Percentiles rank a stretch among this genome's conserved stretches.
Evolutionary conservation across 2,329 filamentous ascomycete species (phyloP).

Genomic region (Aureobasidium sp.): DNA sequence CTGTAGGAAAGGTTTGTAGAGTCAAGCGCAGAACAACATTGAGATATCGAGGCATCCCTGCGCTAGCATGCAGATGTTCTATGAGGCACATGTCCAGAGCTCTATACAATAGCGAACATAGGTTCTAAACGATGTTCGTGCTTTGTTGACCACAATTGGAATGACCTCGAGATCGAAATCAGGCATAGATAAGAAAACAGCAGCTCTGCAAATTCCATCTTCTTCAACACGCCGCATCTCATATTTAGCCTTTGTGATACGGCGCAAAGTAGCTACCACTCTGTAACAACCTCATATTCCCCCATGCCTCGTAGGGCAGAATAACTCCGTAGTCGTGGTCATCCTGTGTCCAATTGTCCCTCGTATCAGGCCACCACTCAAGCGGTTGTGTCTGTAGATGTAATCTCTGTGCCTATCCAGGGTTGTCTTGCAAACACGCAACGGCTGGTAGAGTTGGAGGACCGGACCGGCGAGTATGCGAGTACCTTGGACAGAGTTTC

Average conservation of each 20-base stretch:
- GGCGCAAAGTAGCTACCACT: not conserved
- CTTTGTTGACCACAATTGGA: no score
- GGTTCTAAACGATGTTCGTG: no score
- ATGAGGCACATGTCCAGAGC: no score
- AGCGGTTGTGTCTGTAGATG: not conserved
- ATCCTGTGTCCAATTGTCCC: not conserved
- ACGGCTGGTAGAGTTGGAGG: not conserved
- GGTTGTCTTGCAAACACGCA: not conserved
- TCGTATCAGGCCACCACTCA: not conserved
- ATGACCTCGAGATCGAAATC: no score
- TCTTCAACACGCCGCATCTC: not conserved
- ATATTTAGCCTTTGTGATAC: not conserved
- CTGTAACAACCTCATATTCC: not conserved
- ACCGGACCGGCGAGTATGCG: not conserved
- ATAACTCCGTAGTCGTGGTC: not conserved
- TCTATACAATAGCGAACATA: no score
- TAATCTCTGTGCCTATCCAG: not conserved
- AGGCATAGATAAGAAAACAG: no score
- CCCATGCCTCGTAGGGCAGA: not conserved
- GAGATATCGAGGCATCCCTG: no score
- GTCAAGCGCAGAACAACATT: no score
- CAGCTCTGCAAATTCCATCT: no score
- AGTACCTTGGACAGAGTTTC: constrained; percentile 1
- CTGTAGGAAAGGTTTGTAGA: no score
- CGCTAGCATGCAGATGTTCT: no score